Evolutionary conservation across 768 basidiomycete genomes (phyloP), one percentile per base, ranked within the genome.

Genomic region (Mycena indigotica): DNA sequence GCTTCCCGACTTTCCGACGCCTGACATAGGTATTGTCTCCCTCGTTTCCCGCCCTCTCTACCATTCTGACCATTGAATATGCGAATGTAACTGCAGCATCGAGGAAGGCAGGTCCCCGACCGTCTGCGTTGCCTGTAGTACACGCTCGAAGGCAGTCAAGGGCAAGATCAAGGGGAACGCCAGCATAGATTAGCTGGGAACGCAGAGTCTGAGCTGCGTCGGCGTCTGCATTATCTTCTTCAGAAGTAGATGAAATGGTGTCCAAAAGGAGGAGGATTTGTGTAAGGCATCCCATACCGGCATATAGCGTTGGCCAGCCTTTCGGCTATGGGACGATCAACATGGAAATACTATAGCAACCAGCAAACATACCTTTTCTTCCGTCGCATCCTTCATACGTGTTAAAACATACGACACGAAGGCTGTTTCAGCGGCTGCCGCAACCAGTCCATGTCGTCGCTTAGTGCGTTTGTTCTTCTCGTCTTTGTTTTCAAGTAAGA

Each of bases 101-200:
- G 52, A 98, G 85, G 75, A 93, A 98, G 6, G 87, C 85, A 49
- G 89, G 73, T 1, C 82, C 83, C 63, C 90, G 88, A 5, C 57
- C 61, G 2, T 57, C 53, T 5, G 61, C 61, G 3, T 91, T 88
- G 50, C 87, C 93, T 45, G 88, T 83, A 63, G 88, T 91, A 78
- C 94, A 98, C 24, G 78, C 76, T 48, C 83, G 78, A 49, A 98
- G 71, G 53, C 90, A 87, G 24, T 89, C 87, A 41, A 95, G 76
- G 0, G 94, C 84, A 23, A 94, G 84, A 64, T 98, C 95, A 53
- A 98, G 85, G 17, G 95, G 87, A 62, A 98, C 94, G 29, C 93
- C 95, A 65, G 95, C 95, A 76, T 98, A 98, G 66, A 98, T 89
- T 24, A 99, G 77, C 70, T 97, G 93, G 61, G 93, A 86, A 65